These are phyloP conservation scores for button mushroom (Agaricus bisporus) DNA, from an alignment of 768 basidiomycete genomes.

Conservation along the genomic window DNA sequence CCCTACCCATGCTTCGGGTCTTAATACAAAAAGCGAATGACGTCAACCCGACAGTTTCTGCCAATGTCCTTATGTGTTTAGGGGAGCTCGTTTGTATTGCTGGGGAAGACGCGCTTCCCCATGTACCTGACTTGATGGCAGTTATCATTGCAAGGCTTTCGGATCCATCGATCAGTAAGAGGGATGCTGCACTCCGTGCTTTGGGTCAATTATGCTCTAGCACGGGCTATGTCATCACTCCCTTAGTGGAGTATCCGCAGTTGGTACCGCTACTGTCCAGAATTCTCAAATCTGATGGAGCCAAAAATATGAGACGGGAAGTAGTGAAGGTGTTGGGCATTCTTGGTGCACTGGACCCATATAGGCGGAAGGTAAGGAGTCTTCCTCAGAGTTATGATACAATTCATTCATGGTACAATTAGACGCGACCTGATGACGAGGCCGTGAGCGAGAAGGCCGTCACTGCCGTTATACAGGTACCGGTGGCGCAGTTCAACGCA, in stretches of 20 bases:
- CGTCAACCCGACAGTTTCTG: slow-evolving; percentile 78
- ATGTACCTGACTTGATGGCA: slow-evolving; percentile 84
- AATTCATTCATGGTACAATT: background rate
- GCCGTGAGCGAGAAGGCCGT: slow-evolving; percentile 51
- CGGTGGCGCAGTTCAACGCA: slow-evolving; percentile 57
- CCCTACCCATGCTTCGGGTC: slow-evolving; percentile 89
- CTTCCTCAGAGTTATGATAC: background rate
- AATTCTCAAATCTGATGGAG: slow-evolving; percentile 78
- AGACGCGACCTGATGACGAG: slow-evolving; percentile 50
- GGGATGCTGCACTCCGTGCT: slow-evolving; percentile 91
- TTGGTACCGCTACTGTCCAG: slow-evolving; percentile 80
- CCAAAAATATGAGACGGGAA: slow-evolving; percentile 68
- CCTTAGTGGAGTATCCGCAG: slow-evolving; percentile 87
- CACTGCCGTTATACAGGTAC: slow-evolving; percentile 62
- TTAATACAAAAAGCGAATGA: slow-evolving; percentile 88
- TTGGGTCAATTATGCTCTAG: slow-evolving; percentile 95
- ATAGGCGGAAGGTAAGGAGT: slow-evolving; percentile 73
- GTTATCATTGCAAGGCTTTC: slow-evolving; percentile 84
- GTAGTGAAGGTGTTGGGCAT: slow-evolving; percentile 95
- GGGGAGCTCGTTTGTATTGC: slow-evolving; percentile 92
- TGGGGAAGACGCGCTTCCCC: slow-evolving; percentile 82
- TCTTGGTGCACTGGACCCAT: slow-evolving; percentile 93
- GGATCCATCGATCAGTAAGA: slow-evolving; percentile 84
- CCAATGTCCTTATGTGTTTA: slow-evolving; percentile 89
- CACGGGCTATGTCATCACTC: slow-evolving; percentile 90